Evolutionary conservation across 768 basidiomycete species (phyloP).

Genomic region (Gyrodon lividus): DNA sequence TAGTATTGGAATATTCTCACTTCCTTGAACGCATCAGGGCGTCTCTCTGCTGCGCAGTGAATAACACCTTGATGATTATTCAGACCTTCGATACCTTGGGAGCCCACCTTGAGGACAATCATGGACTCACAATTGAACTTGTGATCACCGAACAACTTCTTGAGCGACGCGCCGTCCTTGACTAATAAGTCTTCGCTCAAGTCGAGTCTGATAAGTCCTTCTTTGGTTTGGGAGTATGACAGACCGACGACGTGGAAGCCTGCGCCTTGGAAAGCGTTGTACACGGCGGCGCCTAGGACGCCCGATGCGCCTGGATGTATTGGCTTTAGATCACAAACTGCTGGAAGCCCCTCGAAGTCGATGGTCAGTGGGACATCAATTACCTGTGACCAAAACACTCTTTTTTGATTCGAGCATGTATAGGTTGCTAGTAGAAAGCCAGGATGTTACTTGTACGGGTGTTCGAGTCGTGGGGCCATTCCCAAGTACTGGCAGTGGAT

Average conservation of each 20-base stretch:
- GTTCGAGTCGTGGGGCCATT: too few relatives aligned
- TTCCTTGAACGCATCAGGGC: slow-evolving; percentile 91
- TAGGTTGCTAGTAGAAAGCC: too few relatives aligned
- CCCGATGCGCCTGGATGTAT: slow-evolving; percentile 77
- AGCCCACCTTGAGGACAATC: not conserved
- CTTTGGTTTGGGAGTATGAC: slow-evolving; percentile 64
- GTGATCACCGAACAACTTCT: slow-evolving; percentile 52
- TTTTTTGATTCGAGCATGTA: slow-evolving; percentile 32
- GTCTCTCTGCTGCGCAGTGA: slow-evolving; percentile 92
- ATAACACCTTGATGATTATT: slow-evolving; percentile 62
- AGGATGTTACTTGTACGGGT: too few relatives aligned
- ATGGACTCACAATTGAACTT: slow-evolving; percentile 66
- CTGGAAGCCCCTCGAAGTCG: not conserved
- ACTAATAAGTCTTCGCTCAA: slow-evolving; percentile 48
- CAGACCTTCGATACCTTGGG: slow-evolving; percentile 4
- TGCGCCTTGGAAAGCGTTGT: slow-evolving; percentile 55
- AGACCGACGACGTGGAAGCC: slow-evolving; percentile 58
- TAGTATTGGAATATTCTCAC: slow-evolving; percentile 38
- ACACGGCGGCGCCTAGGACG: slow-evolving; percentile 80
- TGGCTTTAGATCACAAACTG: slow-evolving; percentile 11
- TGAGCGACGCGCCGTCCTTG: slow-evolving; percentile 41
- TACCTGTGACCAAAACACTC: slow-evolving; percentile 62
- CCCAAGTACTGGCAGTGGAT: too few relatives aligned
- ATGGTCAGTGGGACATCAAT: slow-evolving; percentile 7
- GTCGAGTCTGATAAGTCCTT: slow-evolving; percentile 60